Evolutionary conservation across 345 rosid species (phyloP), one percentile per base, ranked within the genome.

Genomic region (Turnera subulata): DNA sequence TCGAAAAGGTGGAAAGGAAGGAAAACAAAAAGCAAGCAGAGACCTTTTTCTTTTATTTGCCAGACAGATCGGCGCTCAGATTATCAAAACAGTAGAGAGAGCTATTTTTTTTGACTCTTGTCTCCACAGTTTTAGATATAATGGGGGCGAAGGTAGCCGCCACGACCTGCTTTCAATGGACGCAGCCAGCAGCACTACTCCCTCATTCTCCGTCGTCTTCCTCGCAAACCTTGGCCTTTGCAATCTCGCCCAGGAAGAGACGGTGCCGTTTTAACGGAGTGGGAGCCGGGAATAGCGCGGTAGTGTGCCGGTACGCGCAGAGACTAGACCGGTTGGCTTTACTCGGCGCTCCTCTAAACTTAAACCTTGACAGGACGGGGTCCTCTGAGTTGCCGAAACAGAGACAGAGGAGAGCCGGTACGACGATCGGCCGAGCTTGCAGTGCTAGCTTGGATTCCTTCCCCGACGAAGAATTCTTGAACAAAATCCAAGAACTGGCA

Each of bases 381-480:
- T 88, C 96, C 37, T 78, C 42, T n/a, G 84, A 73, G 23, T 68
- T 51, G 46, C 68, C 58, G 56, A 63, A 58, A 45, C 51, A 76
- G 33, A 73, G 40, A 50, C n/a, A n/a, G 35, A 29, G 8, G 35
- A 75, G 54, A 64, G 53, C 67, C 1, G 69, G 46, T 16, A 53
- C 69, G 2, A 42, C 81, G 16, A 75, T 53, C n/a, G n/a, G n/a
- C 44, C 66, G 83, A 73, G 77, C 78, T 47, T 80, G 78, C 72
- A 81, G 86, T 69, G 86, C 86, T 11, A 76, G 73, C 78, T 61
- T 76, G 13, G 79, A 77, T 42, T 67, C 88, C 8, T 86, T 80
- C 54, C 79, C 83, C 1, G 94, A 86, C 17, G 95, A 86, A 44
- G 97, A 89, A 38, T 89, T 89, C 57, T 81, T 88, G 14, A 76